These are phyloP conservation scores for Cladophialophora immunda DNA, from an alignment of 2,329 filamentous ascomycete genomes.

Conservation along the genomic window DNA sequence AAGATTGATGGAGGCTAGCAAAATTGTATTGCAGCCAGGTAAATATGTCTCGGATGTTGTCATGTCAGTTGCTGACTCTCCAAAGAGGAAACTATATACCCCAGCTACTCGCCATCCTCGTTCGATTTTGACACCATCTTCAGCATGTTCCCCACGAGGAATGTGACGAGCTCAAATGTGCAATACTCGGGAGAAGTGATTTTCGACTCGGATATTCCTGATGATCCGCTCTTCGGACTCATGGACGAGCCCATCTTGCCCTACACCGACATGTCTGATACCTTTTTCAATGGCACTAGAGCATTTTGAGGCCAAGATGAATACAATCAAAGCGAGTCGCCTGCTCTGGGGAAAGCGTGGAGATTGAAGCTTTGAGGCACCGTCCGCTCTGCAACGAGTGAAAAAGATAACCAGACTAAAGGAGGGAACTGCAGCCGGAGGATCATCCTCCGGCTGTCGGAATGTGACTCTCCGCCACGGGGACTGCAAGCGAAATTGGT, in stretches of 20 bases:
- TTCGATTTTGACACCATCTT: slow-evolving; percentile 13
- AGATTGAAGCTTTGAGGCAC: background rate
- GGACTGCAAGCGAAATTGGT: background rate
- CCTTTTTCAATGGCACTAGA: slow-evolving; percentile 4
- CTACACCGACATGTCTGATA: slow-evolving; percentile 10
- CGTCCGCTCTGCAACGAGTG: background rate
- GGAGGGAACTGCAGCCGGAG: background rate
- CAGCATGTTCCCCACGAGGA: slow-evolving; percentile 14
- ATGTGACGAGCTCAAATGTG: background rate
- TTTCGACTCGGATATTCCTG: slow-evolving; percentile 9
- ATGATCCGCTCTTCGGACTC: slow-evolving; percentile 15
- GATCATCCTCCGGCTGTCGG: background rate
- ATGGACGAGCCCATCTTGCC: slow-evolving; percentile 13
- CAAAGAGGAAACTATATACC: slow-evolving; percentile 4
- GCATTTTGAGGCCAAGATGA: background rate
- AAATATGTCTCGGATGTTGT: background rate
- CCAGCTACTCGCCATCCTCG: background rate
- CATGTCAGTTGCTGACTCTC: background rate
- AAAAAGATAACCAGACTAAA: background rate
- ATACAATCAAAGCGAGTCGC: background rate
- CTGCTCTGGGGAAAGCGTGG: background rate
- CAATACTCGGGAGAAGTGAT: background rate
- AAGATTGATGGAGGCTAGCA: slow-evolving; percentile 17
- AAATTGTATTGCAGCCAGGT: slow-evolving; percentile 9
- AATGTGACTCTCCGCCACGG: background rate